Base-by-base conservation (phyloP, 371 early-diverging fungal genomes). In the Mucor sp. region DNA sequence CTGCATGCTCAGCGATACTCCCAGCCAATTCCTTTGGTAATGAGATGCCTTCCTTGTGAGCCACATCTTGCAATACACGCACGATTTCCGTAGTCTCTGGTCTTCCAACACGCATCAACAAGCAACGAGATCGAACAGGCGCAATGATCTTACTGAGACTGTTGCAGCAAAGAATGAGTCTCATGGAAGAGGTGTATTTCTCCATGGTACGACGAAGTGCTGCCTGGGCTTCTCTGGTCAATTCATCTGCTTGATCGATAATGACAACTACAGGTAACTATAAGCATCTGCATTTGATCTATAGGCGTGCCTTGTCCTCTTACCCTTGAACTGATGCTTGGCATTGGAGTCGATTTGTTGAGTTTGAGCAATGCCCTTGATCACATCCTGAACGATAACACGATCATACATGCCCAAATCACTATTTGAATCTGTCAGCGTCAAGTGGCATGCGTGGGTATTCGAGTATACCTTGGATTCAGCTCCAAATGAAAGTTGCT, bases 201-300 rank as follows among this genome's bases (percentile, higher is more conserved):
- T 99, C 99, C 97, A 99, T 99, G 3, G 99, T 99, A 30, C 99
- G 87, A 68, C 99, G 90, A 60, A 99, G 89, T 17, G 97, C 99
- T 39, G 97, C 95, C 84, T 99, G 99, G 9, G 99, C 99, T 65
- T 98, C 97, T 64, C 91, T 85, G 14, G 92, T 89, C 60, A 99
- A 85, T 59, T 86, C 75, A 72, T 99, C 99, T 2, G 99, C 99
- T 75, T 99, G 96, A 74, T 97, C 92, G 69, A 99, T 91, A 44
- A 99, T 90, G 12, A 99, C 93, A 15, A 99, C 93, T 92, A 81
- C 58, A 69, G 23, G 70, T 25, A 44, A 53, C 32, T 19, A 7
- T 55, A 15, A 55, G 56, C 7, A 14, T 25, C 28, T 30, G 4
- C 4, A 17, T 8, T 33, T 33, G 3, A 15, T 41, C 41, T 2